Conservation (phyloP, 495 filamentous ascomycete genomes). For the Penicillium dipodomyicola region DNA sequence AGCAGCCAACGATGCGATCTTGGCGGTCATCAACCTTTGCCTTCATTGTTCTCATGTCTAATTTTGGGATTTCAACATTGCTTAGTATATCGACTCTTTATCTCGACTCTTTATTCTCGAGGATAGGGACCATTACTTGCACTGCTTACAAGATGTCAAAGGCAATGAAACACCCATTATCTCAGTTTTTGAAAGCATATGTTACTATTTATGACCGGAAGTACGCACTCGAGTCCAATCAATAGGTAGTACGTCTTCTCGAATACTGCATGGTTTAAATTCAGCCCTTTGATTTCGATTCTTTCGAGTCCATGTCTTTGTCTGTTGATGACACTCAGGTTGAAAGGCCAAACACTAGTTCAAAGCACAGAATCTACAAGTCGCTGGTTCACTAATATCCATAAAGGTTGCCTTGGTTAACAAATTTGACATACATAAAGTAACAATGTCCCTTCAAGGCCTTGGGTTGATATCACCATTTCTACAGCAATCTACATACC, state of each 20-base stretch:
- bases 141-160: neutral
- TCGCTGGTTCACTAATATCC: neutral
- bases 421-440: neutral
- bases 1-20: neutral
- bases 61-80: neutral
- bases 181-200: neutral
- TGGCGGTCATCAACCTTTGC: neutral
- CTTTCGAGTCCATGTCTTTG: neutral
- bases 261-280: neutral
- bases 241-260: neutral
- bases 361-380: neutral
- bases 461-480: neutral
- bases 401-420: neutral
- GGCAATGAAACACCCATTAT: neutral
- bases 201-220: neutral
- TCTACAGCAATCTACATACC: neutral
- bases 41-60: neutral
- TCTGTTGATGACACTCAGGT: neutral
- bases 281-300: neutral
- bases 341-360: neutral
- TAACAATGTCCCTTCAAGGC: neutral
- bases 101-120: neutral
- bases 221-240: neutral
- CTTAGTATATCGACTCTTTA: neutral
- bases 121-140: neutral